Evolutionary conservation across 202 grass and related monocot species (phyloP).

Genomic region (Panicum virgatum): DNA sequence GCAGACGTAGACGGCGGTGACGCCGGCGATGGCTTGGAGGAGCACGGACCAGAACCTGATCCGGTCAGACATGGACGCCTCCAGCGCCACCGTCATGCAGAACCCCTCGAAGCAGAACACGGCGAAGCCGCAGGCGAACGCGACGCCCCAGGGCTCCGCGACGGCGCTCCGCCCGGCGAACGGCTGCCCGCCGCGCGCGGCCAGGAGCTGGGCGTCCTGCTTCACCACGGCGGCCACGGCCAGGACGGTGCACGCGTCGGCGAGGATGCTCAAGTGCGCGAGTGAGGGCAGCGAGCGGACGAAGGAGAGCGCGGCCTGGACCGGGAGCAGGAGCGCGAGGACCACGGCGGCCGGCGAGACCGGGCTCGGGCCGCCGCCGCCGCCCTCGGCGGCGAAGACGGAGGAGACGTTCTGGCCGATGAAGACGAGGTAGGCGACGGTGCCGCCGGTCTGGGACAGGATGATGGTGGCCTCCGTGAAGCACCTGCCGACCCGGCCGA

Average conservation of each 20-base stretch:
- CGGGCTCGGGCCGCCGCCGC: not conserved
- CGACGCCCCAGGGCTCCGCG: conserved; percentile 57
- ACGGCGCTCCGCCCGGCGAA: conserved; percentile 47
- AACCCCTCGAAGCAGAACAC: conserved; percentile 98
- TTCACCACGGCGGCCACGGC: conserved; percentile 79
- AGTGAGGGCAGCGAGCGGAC: conserved; percentile 66
- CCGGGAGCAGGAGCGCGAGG: conserved; percentile 62
- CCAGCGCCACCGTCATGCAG: conserved; percentile 79
- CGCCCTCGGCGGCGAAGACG: conserved; percentile 40
- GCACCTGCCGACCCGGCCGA: conserved; percentile 47
- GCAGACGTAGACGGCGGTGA: conserved; percentile 57
- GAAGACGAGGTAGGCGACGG: conserved; percentile 87
- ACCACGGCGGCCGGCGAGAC: conserved; percentile 44
- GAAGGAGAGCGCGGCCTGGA: conserved; percentile 67
- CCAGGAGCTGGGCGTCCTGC: conserved; percentile 64
- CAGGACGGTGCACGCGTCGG: conserved; percentile 74
- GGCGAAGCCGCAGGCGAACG: conserved; percentile 74
- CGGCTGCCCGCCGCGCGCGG: not conserved
- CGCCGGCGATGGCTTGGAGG: conserved; percentile 55
- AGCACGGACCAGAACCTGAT: conserved; percentile 64
- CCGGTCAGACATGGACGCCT: conserved; percentile 74
- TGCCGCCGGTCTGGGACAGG: conserved; percentile 67
- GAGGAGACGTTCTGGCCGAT: conserved; percentile 90
- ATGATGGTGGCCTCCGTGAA: conserved; percentile 80
- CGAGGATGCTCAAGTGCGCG: conserved; percentile 75